Base-by-base conservation (phyloP, 1,284 basidiomycete species). In the Anthracocystis walkeri region DNA sequence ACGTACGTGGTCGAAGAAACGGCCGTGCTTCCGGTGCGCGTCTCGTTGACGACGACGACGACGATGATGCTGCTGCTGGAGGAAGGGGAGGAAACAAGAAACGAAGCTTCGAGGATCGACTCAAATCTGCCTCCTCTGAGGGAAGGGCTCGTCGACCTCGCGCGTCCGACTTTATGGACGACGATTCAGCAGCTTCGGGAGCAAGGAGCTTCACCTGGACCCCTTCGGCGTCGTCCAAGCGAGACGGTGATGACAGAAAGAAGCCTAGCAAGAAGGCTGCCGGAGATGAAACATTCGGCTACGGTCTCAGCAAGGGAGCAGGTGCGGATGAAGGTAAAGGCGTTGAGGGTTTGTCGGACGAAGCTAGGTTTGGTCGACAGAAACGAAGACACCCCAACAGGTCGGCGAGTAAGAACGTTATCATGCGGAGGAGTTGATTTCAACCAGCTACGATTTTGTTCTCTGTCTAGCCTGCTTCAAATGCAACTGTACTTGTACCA, bases 321-420 rank as follows among this genome's bases (percentile, higher is more conserved):
- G 79, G 80, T 25, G 70, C 78, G 45, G 81, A 73, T 20, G 58
- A 85, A 65, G 73, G 84, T 67, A 80, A 82, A 45, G 75, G 88
- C 86, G 67, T 96, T 94, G 85, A 95, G 92, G 51, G 91, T 89
- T 50, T 94, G 92, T 29, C 88, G 94, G 90, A 94, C 94, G 88
- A 92, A 89, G 84, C 93, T 4, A 55, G 82, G 8, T 81, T 77
- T 48, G 84, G 84, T 18, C 63, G 84, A 6, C 79, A 73, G 46
- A 75, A 77, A 54, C 53, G 82, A 4, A 54, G 84, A 44, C 70
- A 75, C 27, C 75, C 80, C 7, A 72, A 77, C 41, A 74, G 84
- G 33, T 82, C 80, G 58, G 84, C 84, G 12, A 81, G 80, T 59
- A 80, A 77, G 65, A 84, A 84, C 49, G 78, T 74, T 16, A 79